These are phyloP conservation scores for Saturnispora ahearnii DNA, from an alignment of 805 yeast species.

Conservation along the genomic window DNA sequence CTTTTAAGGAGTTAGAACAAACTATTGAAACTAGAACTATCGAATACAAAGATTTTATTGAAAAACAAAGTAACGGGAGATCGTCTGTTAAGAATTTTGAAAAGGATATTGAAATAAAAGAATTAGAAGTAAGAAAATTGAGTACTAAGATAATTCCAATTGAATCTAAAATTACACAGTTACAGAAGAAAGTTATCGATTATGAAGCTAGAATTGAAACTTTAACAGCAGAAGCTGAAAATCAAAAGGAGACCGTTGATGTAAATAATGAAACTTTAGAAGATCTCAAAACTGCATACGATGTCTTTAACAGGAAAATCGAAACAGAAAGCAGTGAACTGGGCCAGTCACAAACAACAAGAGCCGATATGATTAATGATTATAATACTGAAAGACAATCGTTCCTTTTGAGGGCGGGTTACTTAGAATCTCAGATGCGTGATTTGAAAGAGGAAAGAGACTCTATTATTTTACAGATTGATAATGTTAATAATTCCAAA, in stretches of 20 bases:
- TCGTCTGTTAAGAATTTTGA: constrained; percentile 35
- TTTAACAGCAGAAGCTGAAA: constrained; percentile 40
- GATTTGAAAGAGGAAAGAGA: constrained; percentile 36
- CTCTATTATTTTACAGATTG: constrained; percentile 25
- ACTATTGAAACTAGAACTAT: constrained; percentile 19
- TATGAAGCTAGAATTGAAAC: constrained; percentile 41
- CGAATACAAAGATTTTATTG: constrained; percentile 25
- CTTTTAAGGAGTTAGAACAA: constrained; percentile 23
- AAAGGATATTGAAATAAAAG: constrained; percentile 35
- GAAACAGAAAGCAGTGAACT: constrained; percentile 9
- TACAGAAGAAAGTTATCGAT: constrained; percentile 37
- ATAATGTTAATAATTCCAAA: constrained; percentile 29
- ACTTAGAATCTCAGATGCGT: constrained; percentile 43
- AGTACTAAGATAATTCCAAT: constrained; percentile 46
- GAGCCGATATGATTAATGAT: constrained; percentile 43
- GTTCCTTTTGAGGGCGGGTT: constrained; percentile 49
- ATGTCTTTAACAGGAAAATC: constrained; percentile 12
- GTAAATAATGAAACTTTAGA: constrained; percentile 39
- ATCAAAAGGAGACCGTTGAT: constrained; percentile 38
- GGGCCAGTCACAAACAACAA: constrained; percentile 22
- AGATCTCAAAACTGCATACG: constrained; percentile 21
- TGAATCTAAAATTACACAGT: constrained; percentile 44
- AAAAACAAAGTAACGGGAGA: constrained; percentile 40
- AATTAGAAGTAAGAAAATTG: constrained; percentile 18
- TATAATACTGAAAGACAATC: constrained; percentile 51